Base-by-base conservation (phyloP, 2,329 filamentous ascomycete species). In the Alternaria sp. region DNA sequence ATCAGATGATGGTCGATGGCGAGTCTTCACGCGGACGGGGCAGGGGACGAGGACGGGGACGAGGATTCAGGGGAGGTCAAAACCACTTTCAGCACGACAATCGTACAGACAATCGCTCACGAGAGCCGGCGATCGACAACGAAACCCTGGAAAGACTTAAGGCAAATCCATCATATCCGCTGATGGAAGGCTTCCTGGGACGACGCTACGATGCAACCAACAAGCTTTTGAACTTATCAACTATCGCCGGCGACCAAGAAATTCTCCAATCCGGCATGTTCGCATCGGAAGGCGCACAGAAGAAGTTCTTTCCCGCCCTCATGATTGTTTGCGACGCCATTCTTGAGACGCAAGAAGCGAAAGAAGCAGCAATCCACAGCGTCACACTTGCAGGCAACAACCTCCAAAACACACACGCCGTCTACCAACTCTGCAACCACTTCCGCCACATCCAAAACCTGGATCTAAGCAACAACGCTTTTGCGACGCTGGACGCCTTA, bases 261-360 rank as follows among this genome's bases (percentile, higher is more conserved):
- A 86, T 98, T 5, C 84, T 89, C 57, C 84, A 87, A 45, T 89
- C 93, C 80, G 92, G 92, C 40, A 91, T 95, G 73, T 93, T 97
- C 77, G 87, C 89, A 65, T 88, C 84, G 62, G 87, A 86, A 62
- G 88, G 90, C 4, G 90, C 89, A 1, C 89, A 91, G 49, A 87
- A 91, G 67, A 99, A 97, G 79, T 92, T 97, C 66, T 97, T 98
- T 81, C 92, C 92, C 56, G 95, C 92, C 1, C 85, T 98, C 65
- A 97, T 98, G 92, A 89, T 88, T 62, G 89, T 97, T 50, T 93
- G 92, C 77, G 90, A 96, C 57, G 83, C 88, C 64, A 86, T 91
- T 17, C 97, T 97, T 82, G 89, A 90, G 69, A 90, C 87, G 3
- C 77, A 86, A 12, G 85, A 90, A 64, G 89, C 91, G 54, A 94